Percentiles rank a stretch among this genome's conserved stretches.
Conservation (phyloP, 352 stramenopile species). For the Phytophthora citrophthora region DNA sequence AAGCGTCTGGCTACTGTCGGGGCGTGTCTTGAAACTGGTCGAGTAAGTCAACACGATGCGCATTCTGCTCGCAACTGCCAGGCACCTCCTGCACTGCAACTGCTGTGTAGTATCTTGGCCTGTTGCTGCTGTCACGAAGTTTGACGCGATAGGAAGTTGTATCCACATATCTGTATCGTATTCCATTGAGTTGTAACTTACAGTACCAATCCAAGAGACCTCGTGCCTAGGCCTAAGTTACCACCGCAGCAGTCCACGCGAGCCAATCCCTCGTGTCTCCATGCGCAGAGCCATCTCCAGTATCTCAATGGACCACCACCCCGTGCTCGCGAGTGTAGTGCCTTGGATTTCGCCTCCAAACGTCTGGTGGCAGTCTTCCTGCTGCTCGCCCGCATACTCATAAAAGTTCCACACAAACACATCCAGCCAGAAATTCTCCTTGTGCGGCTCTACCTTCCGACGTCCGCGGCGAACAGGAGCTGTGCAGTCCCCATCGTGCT, state of each 20-base stretch:
- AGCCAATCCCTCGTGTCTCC: conserved; percentile 58
- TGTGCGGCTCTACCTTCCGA: conserved; percentile 52
- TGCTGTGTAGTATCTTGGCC: too few species aligned
- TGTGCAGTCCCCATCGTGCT: conserved; percentile 51
- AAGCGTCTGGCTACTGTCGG: conserved; percentile 7
- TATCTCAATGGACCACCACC: conserved; percentile 79
- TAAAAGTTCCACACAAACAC: conserved; percentile 79
- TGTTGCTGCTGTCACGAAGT: too few species aligned
- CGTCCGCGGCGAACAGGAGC: conserved; percentile 64
- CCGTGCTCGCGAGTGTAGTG: conserved; percentile 56
- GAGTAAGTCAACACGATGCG: conserved; percentile 13
- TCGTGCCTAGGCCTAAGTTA: conserved; percentile 1
- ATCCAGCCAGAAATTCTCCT: conserved; percentile 70
- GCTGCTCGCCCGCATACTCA: conserved; percentile 41
- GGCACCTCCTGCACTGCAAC: too few species aligned
- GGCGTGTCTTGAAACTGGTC: conserved; percentile 7
- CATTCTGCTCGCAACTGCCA: not conserved
- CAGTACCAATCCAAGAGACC: not conserved
- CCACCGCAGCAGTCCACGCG: conserved; percentile 41
- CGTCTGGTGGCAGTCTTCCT: conserved; percentile 56
- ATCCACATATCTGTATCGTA: not conserved
- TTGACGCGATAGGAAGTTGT: not conserved
- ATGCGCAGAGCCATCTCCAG: conserved; percentile 69
- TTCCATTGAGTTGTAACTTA: conserved; percentile 10
- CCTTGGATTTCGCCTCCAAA: conserved; percentile 70